Conservation (phyloP, 257 asterid genomes). For the Anisodus acutangulus region DNA sequence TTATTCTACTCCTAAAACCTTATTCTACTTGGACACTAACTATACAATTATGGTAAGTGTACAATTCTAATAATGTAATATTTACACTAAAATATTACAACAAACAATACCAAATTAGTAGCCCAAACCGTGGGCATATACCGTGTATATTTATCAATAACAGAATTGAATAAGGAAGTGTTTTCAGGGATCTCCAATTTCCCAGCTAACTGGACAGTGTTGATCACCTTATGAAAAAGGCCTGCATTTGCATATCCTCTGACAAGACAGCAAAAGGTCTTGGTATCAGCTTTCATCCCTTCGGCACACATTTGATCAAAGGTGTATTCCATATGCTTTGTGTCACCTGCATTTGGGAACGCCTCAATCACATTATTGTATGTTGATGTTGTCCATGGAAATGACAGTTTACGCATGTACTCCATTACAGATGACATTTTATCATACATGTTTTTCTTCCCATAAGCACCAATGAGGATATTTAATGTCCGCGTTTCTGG, state of each 20-base stretch:
- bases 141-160: no score
- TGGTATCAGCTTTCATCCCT: conserved; percentile 80
- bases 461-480: conserved; percentile 89
- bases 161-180: conserved; percentile 79
- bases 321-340: conserved; percentile 77
- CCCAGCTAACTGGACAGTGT: conserved; percentile 74
- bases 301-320: conserved; percentile 87
- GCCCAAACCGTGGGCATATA: no score
- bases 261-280: conserved; percentile 83
- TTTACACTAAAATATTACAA: no score
- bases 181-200: conserved; percentile 83
- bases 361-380: conserved; percentile 93
- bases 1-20: no score
- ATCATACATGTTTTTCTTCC: conserved; percentile 83
- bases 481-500: conserved; percentile 84
- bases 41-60: no score
- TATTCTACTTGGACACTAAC: no score
- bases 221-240: conserved; percentile 79
- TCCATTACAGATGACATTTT: conserved; percentile 98
- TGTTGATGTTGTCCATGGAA: conserved; percentile 93
- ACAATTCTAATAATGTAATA: no score
- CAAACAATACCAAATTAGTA: no score
- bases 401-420: conserved; percentile 88
- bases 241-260: conserved; percentile 90
- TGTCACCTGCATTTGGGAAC: conserved; percentile 82